Evolutionary conservation across 306 rosid species (phyloP).

Genomic region (Albizia julibrissin): DNA sequence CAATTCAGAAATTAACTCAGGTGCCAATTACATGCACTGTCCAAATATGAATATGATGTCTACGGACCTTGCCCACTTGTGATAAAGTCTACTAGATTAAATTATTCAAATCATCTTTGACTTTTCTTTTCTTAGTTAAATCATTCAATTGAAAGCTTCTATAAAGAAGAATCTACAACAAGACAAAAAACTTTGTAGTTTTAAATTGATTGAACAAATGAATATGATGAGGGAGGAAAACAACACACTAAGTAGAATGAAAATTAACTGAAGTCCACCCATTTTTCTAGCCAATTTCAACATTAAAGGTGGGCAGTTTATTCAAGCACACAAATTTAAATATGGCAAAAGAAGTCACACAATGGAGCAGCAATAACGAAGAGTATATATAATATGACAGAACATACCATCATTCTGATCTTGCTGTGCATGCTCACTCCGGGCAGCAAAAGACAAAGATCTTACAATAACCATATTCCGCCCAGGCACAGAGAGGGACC

Average conservation of each 20-base stretch:
- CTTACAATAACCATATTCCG: slow-evolving; percentile 77
- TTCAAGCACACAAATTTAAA: slow-evolving; percentile 15
- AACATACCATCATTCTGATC: slow-evolving; percentile 69
- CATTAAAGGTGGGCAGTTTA: slow-evolving; percentile 7
- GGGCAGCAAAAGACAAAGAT: slow-evolving; percentile 69
- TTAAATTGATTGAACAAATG: slow-evolving; percentile 1
- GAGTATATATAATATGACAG: neutral
- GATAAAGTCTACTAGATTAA: neutral
- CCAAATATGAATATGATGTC: slow-evolving; percentile 20
- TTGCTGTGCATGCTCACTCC: slow-evolving; percentile 44
- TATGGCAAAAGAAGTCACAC: slow-evolving; percentile 18
- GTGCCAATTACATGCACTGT: neutral
- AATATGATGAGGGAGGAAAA: neutral
- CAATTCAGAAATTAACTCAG: neutral
- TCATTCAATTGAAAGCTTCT: slow-evolving; percentile 4
- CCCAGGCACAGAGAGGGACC: slow-evolving; percentile 88
- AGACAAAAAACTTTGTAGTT: neutral
- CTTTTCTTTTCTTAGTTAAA: neutral
- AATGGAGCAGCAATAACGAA: slow-evolving; percentile 25
- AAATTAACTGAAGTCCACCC: neutral
- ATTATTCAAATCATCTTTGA: neutral
- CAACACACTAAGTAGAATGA: neutral
- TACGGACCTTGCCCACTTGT: neutral
- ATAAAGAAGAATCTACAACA: slow-evolving; percentile 7
- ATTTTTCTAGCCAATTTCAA: slow-evolving; percentile 19